Evolutionary conservation across 2,329 filamentous ascomycete species (phyloP), one percentile per base, ranked within the genome.

Genomic region (Scytalidium lignicola): DNA sequence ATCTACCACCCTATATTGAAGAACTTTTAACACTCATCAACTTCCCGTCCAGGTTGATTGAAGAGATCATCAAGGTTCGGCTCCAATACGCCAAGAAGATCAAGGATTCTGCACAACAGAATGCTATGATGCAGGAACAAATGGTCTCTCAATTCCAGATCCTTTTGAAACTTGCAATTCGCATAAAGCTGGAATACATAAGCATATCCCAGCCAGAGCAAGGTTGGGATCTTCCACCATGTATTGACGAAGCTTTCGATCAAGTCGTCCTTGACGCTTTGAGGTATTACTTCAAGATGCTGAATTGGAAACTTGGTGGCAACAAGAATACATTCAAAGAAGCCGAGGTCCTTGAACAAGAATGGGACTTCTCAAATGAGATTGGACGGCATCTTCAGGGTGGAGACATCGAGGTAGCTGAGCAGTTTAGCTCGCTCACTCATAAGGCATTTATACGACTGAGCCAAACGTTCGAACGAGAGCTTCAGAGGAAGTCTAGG

Each of bases 241-340:
- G 91, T 68, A 95, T 99, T 55, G 93, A 97, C 64, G 93, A 99
- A 64, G 90, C 90, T 40, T 99, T 97, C 62, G 93, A 97, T 64
- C 80, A 85, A 28, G 89, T 95, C 17, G 89, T 97, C 9, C 71
- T 99, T 41, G 92, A 96, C 62, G 91, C 92, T 0, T 74, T 99
- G 58, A 95, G 92, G 66, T 97, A 96, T 67, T 99, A 99, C 70
- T 99, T 99, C 77, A 93, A 92, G 67, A 91, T 99, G 80, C 75
- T 99, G 41, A 96, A 97, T 65, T 97, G 91, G 90, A 97, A 97
- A 68, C 74, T 99, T 47, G 91, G 88, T 59, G 89, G 90, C 49
- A 97, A 97, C 74, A 97, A 96, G 67, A 99, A 97, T 70, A 96
- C 91, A 0, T 99, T 99, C 78, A 97, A 97, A 65, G 93, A 99